Conservation (phyloP, 2,329 filamentous ascomycete species). For the Xylaria digitata region DNA sequence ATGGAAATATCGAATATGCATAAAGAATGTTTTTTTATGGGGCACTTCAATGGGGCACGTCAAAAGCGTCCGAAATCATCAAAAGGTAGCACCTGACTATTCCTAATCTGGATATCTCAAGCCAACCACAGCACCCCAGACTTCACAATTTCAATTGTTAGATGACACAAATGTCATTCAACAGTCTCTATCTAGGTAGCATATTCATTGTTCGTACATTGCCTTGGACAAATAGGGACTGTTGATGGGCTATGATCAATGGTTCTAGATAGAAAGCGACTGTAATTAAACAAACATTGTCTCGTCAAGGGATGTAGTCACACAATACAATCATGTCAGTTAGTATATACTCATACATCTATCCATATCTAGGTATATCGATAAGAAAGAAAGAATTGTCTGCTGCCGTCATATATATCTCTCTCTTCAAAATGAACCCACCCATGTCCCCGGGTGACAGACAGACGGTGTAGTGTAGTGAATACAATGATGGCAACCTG, state of each 20-base stretch:
- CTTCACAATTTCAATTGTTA: not conserved
- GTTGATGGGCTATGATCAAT: conserved; percentile 1
- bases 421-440: conserved; percentile 4
- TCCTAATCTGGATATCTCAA: conserved; percentile 17
- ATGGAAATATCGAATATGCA: conserved; percentile 29
- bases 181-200: no score
- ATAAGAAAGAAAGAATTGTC: no score
- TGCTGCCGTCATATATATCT: not conserved
- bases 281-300: not conserved
- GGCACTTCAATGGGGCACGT: conserved; percentile 23
- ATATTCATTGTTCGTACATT: no score
- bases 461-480: no score
- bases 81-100: conserved; percentile 2
- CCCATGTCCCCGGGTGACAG: not conserved
- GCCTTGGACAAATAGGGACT: not conserved
- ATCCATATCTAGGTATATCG: no score
- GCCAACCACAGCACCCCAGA: not conserved
- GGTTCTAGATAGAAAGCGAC: not conserved
- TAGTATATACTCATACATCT: no score
- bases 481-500: no score
- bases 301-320: no score
- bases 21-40: conserved; percentile 13
- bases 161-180: no score
- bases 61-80: conserved; percentile 18
- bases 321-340: not conserved